Conservation (phyloP, 169 alveolate species). For the Miamiensis avidus region DNA sequence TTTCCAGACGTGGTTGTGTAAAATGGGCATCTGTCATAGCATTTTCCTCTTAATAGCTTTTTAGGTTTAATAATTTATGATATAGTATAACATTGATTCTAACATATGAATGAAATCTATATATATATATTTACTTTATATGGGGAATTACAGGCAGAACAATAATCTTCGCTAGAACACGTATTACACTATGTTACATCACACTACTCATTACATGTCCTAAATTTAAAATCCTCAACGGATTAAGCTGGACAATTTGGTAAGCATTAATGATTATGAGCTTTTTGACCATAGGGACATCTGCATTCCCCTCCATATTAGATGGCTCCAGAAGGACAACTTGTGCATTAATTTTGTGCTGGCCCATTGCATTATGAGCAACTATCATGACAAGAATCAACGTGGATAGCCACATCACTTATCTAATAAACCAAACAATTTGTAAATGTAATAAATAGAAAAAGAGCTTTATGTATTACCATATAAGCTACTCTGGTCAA, state of each 20-base stretch:
- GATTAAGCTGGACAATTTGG: not conserved
- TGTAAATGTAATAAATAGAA: not conserved
- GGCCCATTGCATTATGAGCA: slow-evolving; percentile 6
- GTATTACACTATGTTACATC: too few relatives aligned
- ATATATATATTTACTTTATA: too few relatives aligned
- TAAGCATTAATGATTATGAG: not conserved
- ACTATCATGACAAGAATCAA: slow-evolving; percentile 4
- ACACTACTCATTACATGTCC: too few relatives aligned
- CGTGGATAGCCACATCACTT: not conserved
- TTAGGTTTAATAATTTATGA: too few relatives aligned
- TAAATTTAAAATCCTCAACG: too few relatives aligned
- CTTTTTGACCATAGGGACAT: not conserved
- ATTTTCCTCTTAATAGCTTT: too few relatives aligned
- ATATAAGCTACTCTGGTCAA: not conserved
- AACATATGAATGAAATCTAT: too few relatives aligned
- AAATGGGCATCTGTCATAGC: too few relatives aligned
- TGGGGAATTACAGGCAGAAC: too few relatives aligned
- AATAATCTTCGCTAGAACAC: too few relatives aligned
- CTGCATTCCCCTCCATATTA: not conserved
- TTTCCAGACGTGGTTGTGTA: too few relatives aligned
- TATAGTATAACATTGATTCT: too few relatives aligned
- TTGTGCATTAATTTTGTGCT: slow-evolving; percentile 14
- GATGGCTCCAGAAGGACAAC: slow-evolving; percentile 7
- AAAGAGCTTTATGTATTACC: not conserved
- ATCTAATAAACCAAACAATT: not conserved